Evolutionary conservation across 176 grass and related monocot species (phyloP), one percentile per base, ranked within the genome.

Genomic region (Bonia amplexicaulis): DNA sequence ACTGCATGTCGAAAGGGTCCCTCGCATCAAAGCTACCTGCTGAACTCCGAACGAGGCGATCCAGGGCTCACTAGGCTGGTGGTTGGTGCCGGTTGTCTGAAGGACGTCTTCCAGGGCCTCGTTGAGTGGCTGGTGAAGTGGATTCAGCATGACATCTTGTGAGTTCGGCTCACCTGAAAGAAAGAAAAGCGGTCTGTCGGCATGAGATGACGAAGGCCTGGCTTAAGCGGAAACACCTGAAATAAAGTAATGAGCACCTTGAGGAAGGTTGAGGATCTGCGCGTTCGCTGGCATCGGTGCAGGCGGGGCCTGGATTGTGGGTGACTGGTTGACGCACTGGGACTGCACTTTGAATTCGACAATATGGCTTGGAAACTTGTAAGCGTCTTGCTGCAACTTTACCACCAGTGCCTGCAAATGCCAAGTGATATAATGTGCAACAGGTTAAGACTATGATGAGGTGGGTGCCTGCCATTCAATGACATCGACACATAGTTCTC

Each of bases 361-460:
- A 52, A 95, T 95, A 51, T 77, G 83, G 66, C 64, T 40, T 15
- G 88, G 90, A 44, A 84, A 89, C 87, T 85, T 87, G 82, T 92
- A 95, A 41, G 93, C 90, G 82, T 95, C 88, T 71, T 95, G 90
- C 82, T 92, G 91, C 42, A 95, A 49, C 73, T 95, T 92, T 82
- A 26, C 69, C 60, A 92, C 88, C 80, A 90, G 35, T 9, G 68
- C 86, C 93, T 94, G 83, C 68, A 83, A 51, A 51, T 16, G 80
- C 20, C 58, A 61, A 39, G 22, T 15, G 45, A 80, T 51, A 6
- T 54, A 16, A 6, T 19, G 29, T 5, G 44, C 42, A 26, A 71
- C 23, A 6, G 26, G 40, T 47, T 40, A 77, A 77, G 31, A 16
- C 26, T 48, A 40, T 12, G 12, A 80, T 11, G 12, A 49, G 17